Conservation (phyloP, 2,329 filamentous ascomycete species). For the Colletotrichum phormii region DNA sequence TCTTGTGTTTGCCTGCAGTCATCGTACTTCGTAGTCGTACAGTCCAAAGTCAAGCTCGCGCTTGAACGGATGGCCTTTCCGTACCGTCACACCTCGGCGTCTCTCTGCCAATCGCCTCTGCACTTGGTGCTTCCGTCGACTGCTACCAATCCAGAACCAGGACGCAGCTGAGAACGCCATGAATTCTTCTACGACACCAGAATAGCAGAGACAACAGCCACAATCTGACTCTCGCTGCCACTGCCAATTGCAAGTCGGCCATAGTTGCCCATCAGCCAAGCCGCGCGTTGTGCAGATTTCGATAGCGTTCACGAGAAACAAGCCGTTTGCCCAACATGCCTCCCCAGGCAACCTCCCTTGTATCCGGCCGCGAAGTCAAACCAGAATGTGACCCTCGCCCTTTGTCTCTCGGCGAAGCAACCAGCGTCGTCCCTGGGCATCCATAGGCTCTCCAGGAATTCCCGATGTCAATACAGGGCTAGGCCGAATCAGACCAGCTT, state of each 20-base stretch:
- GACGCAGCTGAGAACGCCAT: neutral
- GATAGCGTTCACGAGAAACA: neutral
- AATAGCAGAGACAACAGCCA: constrained; percentile 4
- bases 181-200: neutral
- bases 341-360: constrained; percentile 11
- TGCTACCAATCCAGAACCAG: neutral
- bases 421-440: neutral
- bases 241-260: neutral
- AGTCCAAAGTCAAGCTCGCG: neutral
- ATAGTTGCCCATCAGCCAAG: neutral
- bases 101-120: constrained; percentile 15
- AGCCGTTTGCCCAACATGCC: neutral
- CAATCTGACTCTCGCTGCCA: neutral
- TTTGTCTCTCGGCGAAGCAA: neutral
- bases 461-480: constrained; percentile 3
- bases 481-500: constrained; percentile 23
- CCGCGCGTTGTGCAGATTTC: constrained; percentile 14
- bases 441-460: neutral
- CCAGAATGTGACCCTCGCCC: neutral
- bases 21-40: neutral
- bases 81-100: constrained; percentile 22
- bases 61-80: constrained; percentile 12
- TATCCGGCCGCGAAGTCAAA: constrained; percentile 6
- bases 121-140: constrained; percentile 1
- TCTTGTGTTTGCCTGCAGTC: neutral